Base-by-base conservation (phyloP, 495 filamentous ascomycete species). In the Penicillium cataractarum region DNA sequence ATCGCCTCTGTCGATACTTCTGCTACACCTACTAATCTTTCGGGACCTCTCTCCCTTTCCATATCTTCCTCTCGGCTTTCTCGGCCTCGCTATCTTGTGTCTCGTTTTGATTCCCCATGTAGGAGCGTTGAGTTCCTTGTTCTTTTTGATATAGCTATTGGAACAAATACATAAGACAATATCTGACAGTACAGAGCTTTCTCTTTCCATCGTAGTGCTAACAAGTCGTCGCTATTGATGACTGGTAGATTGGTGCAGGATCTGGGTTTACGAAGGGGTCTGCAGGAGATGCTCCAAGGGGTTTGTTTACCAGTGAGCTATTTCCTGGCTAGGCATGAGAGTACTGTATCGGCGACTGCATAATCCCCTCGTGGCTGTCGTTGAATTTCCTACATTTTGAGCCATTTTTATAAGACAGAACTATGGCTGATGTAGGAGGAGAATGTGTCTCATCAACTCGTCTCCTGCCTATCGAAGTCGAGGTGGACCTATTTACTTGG, bases 81-180 rank as follows among this genome's bases (percentile, higher is more conserved):
- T 19, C 22, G 17, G 57, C 40, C 40, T 39, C 57, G 27, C 44
- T 26, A 27, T 50, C 29, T 48, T 44, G 35, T 51, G 48, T 53
- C 27, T 24, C 42, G 29, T 55, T 57, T 71, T 63, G 65, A 70
- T 71, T 72, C 67, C 69, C 67, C 62, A 52, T 68, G 37, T 61
- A 44, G 37, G 62, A 61, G 65, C 58, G 29, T 52, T 58, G 64
- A 40, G 31, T 48, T 59, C 27, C 42, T 27, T 54, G 56, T 15
- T 53, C 42, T 8, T 49, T 33, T 15, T 50, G 49, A 58, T 37
- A 55, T 39, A 27, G 46, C 9, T 31, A 9, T 50, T 37, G 53
- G 27, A 13, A 31, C 52, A 62, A 46, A 46, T 21, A 19, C n/a
- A 42, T 46, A n/a, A 46, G 42, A 46, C 12, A 46, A 24, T 24